A percentile compares a stretch with the other conserved stretches of the same genome.
Conservation (phyloP, 1,284 basidiomycete species). For the Naganishia cerealis region DNA sequence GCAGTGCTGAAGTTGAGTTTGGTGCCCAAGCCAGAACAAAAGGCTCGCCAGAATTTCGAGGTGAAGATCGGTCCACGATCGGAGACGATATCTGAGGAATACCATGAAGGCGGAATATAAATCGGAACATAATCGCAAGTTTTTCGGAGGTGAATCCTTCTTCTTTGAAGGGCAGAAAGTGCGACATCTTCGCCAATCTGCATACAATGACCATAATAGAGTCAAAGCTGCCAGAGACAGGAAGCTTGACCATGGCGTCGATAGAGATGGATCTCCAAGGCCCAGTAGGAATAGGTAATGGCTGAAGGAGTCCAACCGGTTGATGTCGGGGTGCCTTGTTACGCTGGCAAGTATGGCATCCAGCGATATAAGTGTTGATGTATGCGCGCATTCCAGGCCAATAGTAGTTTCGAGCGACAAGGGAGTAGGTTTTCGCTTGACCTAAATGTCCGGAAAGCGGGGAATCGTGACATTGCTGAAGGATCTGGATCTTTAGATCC, state of each 20-base stretch:
- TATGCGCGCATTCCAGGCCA: constrained; percentile 40
- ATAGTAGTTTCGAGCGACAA: constrained; percentile 40
- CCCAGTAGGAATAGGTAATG: constrained; percentile 50
- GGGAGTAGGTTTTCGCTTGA: constrained; percentile 47
- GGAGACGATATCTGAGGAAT: constrained; percentile 41
- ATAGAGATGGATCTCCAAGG: constrained; percentile 57
- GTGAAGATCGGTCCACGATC: constrained; percentile 47
- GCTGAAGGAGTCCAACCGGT: constrained; percentile 51
- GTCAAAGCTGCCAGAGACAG: constrained; percentile 50
- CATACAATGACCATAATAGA: constrained; percentile 57
- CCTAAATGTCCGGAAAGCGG: constrained; percentile 56
- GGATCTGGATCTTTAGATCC: constrained; percentile 32
- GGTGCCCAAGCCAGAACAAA: constrained; percentile 33
- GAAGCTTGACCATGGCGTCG: constrained; percentile 58
- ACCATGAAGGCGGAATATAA: constrained; percentile 36
- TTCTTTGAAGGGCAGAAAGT: constrained; percentile 51
- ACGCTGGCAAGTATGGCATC: constrained; percentile 56
- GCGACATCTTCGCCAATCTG: constrained; percentile 54
- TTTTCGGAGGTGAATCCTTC: constrained; percentile 1
- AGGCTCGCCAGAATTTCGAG: constrained; percentile 37
- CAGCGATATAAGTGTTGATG: constrained; percentile 39
- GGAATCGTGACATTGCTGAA: constrained; percentile 40
- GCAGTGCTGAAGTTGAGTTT: constrained; percentile 42
- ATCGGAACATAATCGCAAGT: not conserved
- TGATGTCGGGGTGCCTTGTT: constrained; percentile 47